A percentile compares a stretch with the other conserved stretches of the same genome.
Evolutionary conservation across 805 yeast genomes (phyloP).

Genomic region (Dipodascus albidus): DNA sequence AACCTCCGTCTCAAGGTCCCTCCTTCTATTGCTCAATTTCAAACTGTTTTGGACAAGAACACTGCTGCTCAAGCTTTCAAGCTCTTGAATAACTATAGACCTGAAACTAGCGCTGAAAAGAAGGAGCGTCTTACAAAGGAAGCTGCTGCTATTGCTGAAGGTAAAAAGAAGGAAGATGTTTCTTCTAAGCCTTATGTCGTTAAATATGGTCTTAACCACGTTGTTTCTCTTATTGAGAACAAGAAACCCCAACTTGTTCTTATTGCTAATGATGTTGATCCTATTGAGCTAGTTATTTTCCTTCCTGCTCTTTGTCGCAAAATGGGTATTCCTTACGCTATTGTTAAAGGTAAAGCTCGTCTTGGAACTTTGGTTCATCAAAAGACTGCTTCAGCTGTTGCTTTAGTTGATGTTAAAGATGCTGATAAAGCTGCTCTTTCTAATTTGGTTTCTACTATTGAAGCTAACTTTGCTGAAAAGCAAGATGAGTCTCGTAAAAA

Average conservation of each 20-base stretch:
- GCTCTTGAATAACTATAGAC: conserved; percentile 98
- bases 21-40: conserved; percentile 96
- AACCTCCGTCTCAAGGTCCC: conserved; percentile 96
- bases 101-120: conserved; percentile 96
- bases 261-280: conserved; percentile 98
- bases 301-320: conserved; percentile 98
- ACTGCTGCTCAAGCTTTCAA: conserved; percentile 95
- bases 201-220: conserved; percentile 99
- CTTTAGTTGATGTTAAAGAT: conserved; percentile 86
- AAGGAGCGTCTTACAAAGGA: conserved; percentile 97
- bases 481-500: conserved; percentile 94
- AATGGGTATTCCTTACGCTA: conserved; percentile 99
- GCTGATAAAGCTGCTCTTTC: conserved; percentile 95
- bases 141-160: conserved; percentile 98
- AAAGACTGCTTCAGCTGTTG: conserved; percentile 96
- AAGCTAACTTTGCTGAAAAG: conserved; percentile 87
- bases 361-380: conserved; percentile 95
- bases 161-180: conserved; percentile 93
- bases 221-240: conserved; percentile 93
- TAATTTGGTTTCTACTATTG: conserved; percentile 81
- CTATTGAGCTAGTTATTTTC: conserved; percentile 94
- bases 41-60: conserved; percentile 94
- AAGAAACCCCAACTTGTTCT: conserved; percentile 96
- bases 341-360: conserved; percentile 97
- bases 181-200: conserved; percentile 94